Conservation (phyloP, 2,329 filamentous ascomycete species). For the Sarocladium strictum region DNA sequence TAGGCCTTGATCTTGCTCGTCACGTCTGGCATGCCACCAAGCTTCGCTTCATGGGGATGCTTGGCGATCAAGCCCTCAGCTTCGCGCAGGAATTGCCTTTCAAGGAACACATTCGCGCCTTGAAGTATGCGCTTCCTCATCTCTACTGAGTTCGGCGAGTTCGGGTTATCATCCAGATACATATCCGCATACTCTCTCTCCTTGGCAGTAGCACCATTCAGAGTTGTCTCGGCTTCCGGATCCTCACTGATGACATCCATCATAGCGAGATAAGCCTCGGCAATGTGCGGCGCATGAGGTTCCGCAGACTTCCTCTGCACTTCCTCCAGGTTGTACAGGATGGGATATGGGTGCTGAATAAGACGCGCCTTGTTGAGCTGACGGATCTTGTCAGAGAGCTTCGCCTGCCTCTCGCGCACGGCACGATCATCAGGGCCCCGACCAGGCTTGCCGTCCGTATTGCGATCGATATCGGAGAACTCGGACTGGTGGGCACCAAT, state of each 20-base stretch:
- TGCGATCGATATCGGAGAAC: constrained; percentile 64
- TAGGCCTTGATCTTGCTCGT: constrained; percentile 91
- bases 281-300: constrained; percentile 65
- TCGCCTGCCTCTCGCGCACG: constrained; percentile 75
- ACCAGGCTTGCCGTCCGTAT: constrained; percentile 15
- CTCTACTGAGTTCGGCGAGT: constrained; percentile 55
- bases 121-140: constrained; percentile 75
- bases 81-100: constrained; percentile 72
- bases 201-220: constrained; percentile 59
- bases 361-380: constrained; percentile 69
- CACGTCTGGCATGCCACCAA: constrained; percentile 82
- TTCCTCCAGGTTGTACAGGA: constrained; percentile 69
- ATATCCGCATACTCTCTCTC: constrained; percentile 71
- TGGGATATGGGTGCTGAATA: constrained; percentile 60
- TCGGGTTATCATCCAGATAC: constrained; percentile 70
- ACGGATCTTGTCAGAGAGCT: constrained; percentile 73
- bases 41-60: constrained; percentile 80
- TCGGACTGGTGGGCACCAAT: constrained; percentile 58
- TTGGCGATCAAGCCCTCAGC: constrained; percentile 73
- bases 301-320: constrained; percentile 67
- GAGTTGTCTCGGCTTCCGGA: constrained; percentile 48
- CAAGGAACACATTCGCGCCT: constrained; percentile 74
- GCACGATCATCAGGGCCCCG: constrained; percentile 61
- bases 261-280: constrained; percentile 77
- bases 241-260: constrained; percentile 73